These are phyloP conservation scores for Inga oerstediana DNA, from an alignment of 306 rosid species.

Conservation along the genomic window DNA sequence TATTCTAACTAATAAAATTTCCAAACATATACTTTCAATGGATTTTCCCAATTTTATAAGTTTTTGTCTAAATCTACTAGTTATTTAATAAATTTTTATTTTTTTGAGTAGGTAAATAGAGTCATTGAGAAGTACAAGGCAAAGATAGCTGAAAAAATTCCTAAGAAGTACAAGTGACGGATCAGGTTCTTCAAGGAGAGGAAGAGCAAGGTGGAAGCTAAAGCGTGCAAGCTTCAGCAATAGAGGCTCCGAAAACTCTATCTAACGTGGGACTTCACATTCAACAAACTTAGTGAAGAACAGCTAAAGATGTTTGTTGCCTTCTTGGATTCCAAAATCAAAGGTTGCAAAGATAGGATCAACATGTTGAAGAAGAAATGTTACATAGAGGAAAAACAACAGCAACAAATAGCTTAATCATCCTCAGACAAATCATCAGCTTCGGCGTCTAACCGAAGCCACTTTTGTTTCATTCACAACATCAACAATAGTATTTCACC, in stretches of 20 bases:
- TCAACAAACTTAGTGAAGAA: not conserved
- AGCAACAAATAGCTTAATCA: not conserved
- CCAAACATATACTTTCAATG: no score
- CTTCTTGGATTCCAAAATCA: conserved; percentile 21
- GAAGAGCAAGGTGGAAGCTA: conserved; percentile 19
- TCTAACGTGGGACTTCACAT: conserved; percentile 30
- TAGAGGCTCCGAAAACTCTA: conserved; percentile 1
- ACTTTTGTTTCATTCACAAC: not conserved
- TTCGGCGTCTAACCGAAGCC: not conserved
- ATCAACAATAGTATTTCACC: not conserved
- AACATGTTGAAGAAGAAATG: conserved; percentile 16
- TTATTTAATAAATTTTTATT: not conserved
- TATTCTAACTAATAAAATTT: no score
- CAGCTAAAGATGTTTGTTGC: not conserved
- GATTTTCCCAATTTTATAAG: not conserved
- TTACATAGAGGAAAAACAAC: not conserved
- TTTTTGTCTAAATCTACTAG: not conserved
- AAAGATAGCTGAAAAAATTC: not conserved
- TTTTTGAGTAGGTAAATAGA: not conserved
- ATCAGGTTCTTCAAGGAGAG: conserved; percentile 22
- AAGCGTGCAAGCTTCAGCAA: not conserved
- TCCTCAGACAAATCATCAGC: not conserved
- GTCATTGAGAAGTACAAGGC: not conserved
- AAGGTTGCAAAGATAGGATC: conserved; percentile 1
- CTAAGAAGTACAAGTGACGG: not conserved